Percentiles rank a stretch among this genome's conserved stretches.
Conservation (phyloP, 352 stramenopile species). For the Phytophthora chlamydospora region DNA sequence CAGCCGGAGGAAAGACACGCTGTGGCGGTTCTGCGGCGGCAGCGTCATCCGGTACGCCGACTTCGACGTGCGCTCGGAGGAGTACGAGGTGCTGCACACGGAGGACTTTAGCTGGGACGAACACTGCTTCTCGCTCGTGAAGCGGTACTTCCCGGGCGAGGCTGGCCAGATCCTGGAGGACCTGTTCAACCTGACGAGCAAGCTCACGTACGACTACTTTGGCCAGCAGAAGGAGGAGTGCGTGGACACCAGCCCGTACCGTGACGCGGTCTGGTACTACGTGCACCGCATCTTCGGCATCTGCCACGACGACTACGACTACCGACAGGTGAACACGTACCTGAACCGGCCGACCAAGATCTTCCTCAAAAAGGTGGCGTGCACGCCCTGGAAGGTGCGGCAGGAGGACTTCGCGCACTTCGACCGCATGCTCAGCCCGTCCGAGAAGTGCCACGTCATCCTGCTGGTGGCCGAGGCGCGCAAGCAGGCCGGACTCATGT, state of each 20-base stretch:
- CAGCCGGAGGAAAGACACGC: slow-evolving; percentile 58
- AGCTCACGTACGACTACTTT: slow-evolving; percentile 85
- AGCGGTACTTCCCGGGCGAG: slow-evolving; percentile 83
- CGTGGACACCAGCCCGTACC: slow-evolving; percentile 84
- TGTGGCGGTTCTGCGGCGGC: slow-evolving; percentile 86
- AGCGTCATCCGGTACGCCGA: slow-evolving; percentile 82
- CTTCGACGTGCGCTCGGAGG: slow-evolving; percentile 84
- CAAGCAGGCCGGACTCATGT: slow-evolving; percentile 90
- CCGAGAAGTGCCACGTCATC: slow-evolving; percentile 88
- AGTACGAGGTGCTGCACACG: slow-evolving; percentile 86
- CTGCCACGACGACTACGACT: slow-evolving; percentile 90
- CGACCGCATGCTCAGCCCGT: slow-evolving; percentile 73
- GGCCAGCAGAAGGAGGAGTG: slow-evolving; percentile 59
- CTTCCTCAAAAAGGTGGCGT: slow-evolving; percentile 88
- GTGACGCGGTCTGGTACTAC: slow-evolving; percentile 88
- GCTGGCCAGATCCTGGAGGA: slow-evolving; percentile 86
- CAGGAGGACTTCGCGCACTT: slow-evolving; percentile 87
- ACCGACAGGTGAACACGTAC: slow-evolving; percentile 82
- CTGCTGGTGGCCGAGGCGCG: slow-evolving; percentile 82
- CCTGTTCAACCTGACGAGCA: slow-evolving; percentile 86
- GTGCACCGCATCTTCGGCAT: slow-evolving; percentile 90
- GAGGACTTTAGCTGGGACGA: slow-evolving; percentile 91
- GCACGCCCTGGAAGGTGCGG: slow-evolving; percentile 84
- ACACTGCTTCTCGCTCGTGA: slow-evolving; percentile 88
- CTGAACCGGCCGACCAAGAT: slow-evolving; percentile 87